phyloP scores from a whole-genome alignment of 2,329 filamentous ascomycete genomes.

The Aspergillus jensenii region DNA sequence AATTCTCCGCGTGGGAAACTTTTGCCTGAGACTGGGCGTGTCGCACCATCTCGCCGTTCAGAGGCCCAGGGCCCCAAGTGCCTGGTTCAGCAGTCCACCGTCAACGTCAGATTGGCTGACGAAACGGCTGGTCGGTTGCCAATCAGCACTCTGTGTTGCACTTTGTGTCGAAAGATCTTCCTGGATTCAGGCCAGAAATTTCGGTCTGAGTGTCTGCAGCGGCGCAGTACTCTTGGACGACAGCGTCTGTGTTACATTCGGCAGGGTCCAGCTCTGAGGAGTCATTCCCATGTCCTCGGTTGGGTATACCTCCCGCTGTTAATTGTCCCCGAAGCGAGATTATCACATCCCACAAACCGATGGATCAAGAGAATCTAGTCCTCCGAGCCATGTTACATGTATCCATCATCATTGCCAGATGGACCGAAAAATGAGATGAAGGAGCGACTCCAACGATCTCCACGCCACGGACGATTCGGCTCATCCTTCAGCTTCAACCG shows the following conservation, averaged over 20 bases:
- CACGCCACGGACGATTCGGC: neutral
- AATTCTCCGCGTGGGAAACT: neutral
- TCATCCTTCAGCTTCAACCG: neutral
- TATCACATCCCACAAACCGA: neutral
- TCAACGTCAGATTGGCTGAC: slow-evolving; percentile 4
- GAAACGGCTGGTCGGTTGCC: neutral
- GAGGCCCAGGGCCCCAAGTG: neutral
- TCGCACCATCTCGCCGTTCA: slow-evolving; percentile 7
- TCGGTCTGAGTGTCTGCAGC: neutral
- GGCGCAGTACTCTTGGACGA: neutral
- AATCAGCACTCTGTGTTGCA: neutral
- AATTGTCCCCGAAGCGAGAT: neutral
- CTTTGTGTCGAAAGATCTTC: neutral
- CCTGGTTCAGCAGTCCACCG: slow-evolving; percentile 1
- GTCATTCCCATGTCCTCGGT: neutral
- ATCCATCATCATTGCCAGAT: neutral
- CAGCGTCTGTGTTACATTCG: slow-evolving; percentile 6
- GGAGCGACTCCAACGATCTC: neutral
- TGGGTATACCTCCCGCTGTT: slow-evolving; percentile 2
- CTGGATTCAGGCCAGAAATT: slow-evolving; percentile 5
- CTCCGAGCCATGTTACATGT: too few relatives aligned
- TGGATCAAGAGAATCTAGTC: neutral
- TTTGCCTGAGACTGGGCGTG: slow-evolving; percentile 6
- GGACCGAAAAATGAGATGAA: neutral
- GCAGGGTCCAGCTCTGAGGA: neutral